Evolutionary conservation across 139 green algal species (phyloP), one percentile per base, ranked within the genome.

Genomic region (Asterochloris erici): DNA sequence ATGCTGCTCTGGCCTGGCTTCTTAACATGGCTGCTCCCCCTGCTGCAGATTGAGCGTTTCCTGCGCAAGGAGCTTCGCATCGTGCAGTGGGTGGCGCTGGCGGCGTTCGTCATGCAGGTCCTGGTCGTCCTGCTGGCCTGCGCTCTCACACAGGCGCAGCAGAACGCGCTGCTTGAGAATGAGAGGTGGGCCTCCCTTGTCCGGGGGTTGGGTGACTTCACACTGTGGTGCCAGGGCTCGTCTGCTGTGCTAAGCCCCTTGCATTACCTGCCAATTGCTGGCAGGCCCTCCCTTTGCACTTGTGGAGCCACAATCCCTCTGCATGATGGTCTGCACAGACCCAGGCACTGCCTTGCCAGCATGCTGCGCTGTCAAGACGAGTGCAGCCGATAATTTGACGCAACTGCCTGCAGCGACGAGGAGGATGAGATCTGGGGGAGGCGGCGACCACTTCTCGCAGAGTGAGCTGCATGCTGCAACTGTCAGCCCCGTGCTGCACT

Each of bases 41-140:
- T 17, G 11, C 17, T 80, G 77, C 83, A 86, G 83, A 86, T 86
- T 14, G 28, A 83, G 77, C 24, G 29, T 2, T 84, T 84, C 29
- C 66, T 87, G 13, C 23, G 75, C 27, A 68, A 70, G 27, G 69
- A 79, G 15, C 63, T 87, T 60, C 61, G 29, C 9, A 60, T 87
- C 9, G 77, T 79, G 26, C 63, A 79, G 24, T 87, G 84, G 84
- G 75, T 87, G 68, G 84, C 75, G 16, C 23, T 87, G 28, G 84
- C 19, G 0, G 78, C 75, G 38, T 74, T 87, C n/a, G 26, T 82
- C 12, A 24, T 84, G n/a, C 84, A 87, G 68, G 61, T 82, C 0
- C 19, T 83, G 26, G 81, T 78, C 69, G 61, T 86, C 23, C 23
- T 64, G 21, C 63, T 86, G 63, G 83, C 83, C 0, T 86, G 71